Evolutionary conservation across 495 filamentous ascomycete genomes (phyloP).

Genomic region (Cetradonia linearis): DNA sequence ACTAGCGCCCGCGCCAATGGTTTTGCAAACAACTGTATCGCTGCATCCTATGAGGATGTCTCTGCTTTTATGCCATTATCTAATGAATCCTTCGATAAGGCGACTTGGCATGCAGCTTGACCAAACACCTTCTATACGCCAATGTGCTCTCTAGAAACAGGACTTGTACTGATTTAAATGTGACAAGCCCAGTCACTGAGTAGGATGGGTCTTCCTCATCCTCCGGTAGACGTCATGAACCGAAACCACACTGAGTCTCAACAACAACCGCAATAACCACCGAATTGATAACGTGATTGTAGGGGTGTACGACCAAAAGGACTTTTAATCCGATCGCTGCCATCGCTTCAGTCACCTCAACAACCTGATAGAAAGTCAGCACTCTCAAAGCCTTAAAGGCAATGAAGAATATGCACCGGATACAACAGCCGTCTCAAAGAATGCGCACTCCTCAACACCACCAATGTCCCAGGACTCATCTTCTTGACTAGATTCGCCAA

Average conservation of each 20-base stretch:
- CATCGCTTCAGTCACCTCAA: slow-evolving; percentile 22
- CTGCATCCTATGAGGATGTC: not conserved
- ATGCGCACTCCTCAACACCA: slow-evolving; percentile 36
- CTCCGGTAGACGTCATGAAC: not conserved
- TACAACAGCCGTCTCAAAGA: slow-evolving; percentile 36
- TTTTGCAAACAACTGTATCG: too few relatives aligned
- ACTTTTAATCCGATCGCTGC: slow-evolving; percentile 25
- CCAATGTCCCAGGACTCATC: slow-evolving; percentile 31
- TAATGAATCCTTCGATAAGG: not conserved
- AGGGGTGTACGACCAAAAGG: slow-evolving; percentile 33
- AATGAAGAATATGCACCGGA: slow-evolving; percentile 28
- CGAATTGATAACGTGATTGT: slow-evolving; percentile 37
- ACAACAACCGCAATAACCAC: slow-evolving; percentile 28
- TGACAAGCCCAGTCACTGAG: too few relatives aligned
- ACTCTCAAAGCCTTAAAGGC: not conserved
- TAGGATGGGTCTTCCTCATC: not conserved
- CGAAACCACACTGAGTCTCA: not conserved
- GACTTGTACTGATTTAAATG: not conserved
- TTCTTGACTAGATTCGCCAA: slow-evolving; percentile 26
- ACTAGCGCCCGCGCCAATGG: too few relatives aligned
- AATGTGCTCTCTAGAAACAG: not conserved
- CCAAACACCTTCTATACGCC: not conserved
- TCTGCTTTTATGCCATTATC: not conserved
- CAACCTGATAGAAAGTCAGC: slow-evolving; percentile 19
- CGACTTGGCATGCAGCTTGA: not conserved